These are phyloP conservation scores for Fusarium sp. DNA, from an alignment of 2,329 filamentous ascomycete genomes.

Conservation along the genomic window DNA sequence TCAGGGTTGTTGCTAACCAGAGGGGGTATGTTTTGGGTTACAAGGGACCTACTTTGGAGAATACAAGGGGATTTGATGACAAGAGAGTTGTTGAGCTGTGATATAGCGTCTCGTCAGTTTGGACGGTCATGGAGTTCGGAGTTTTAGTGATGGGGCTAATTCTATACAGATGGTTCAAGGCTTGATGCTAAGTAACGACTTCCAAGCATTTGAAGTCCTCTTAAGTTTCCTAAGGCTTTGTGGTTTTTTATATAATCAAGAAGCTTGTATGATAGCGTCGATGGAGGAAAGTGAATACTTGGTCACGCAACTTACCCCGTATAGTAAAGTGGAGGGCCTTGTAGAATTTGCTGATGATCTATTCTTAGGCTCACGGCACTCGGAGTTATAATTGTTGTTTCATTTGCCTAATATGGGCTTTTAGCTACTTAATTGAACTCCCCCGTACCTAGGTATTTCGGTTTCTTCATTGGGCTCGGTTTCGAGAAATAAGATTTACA, in stretches of 20 bases:
- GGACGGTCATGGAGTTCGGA: neutral
- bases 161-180: neutral
- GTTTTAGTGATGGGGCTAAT: neutral
- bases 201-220: neutral
- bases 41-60: slow-evolving; percentile 38
- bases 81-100: slow-evolving; percentile 40
- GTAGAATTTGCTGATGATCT: neutral
- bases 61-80: slow-evolving; percentile 41
- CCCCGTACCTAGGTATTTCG: neutral
- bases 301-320: neutral
- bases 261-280: neutral
- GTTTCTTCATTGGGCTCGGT: neutral
- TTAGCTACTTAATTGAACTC: neutral
- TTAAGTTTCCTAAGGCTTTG: too few relatives aligned
- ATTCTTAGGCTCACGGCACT: neutral
- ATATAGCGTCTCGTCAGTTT: neutral
- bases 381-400: neutral
- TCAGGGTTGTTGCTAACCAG: slow-evolving; percentile 58
- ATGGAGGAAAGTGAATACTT: neutral
- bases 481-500: neutral
- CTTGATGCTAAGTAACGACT: too few relatives aligned
- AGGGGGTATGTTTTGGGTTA: slow-evolving; percentile 54
- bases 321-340: neutral
- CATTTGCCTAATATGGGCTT: neutral
- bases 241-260: neutral